Base-by-base conservation (phyloP, 2,329 filamentous ascomycete genomes). In the Fusarium sp. region DNA sequence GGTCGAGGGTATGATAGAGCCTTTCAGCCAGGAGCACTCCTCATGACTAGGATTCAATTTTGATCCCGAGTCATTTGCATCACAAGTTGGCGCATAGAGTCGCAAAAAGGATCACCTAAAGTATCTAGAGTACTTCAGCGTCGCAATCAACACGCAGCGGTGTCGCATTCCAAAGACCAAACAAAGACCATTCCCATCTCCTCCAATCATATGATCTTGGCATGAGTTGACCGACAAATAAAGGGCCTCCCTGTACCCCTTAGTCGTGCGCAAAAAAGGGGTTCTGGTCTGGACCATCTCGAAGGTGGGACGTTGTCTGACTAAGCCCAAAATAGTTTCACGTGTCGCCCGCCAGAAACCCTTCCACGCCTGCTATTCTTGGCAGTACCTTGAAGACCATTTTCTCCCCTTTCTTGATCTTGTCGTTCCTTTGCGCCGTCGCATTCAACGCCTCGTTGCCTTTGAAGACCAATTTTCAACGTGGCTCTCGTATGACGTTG, bases 401-500 rank as follows among this genome's bases (percentile, higher is more conserved):
- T 42, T 42, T 58, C n/a, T 64, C 63, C 38, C 67, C 66, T 71
- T 73, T 70, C 52, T 45, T 58, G 34, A 45, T 45, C 3, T 42
- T 5, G 14, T 50, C 57, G 37, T 37, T 20, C 57, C 50, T 54
- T 67, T 71, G 66, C 67, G 70, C 70, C 57, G 66, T 65, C 63
- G 22, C 42, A 31, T 65, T 58, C 56, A 70, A 67, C 42, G 63
- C 59, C 52, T 37, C 60, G 66, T 68, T 67, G 66, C 56, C 52
- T 11, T 18, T 54, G 60, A 34, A 13, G 47, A 70, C 50, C 52
- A 35, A 31, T 35, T 40, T n/a, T 50, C 56, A 63, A 64, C 45
- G 66, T 62, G 63, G 64, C 62, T 74, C 76, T 78, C 79, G 82
- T 72, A 83, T 83, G 83, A 79, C 75, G 76, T 77, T 71, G 79